Evolutionary conservation across 2,329 filamentous ascomycete species (phyloP), one percentile per base, ranked within the genome.

Genomic region (Fusarium sp.): DNA sequence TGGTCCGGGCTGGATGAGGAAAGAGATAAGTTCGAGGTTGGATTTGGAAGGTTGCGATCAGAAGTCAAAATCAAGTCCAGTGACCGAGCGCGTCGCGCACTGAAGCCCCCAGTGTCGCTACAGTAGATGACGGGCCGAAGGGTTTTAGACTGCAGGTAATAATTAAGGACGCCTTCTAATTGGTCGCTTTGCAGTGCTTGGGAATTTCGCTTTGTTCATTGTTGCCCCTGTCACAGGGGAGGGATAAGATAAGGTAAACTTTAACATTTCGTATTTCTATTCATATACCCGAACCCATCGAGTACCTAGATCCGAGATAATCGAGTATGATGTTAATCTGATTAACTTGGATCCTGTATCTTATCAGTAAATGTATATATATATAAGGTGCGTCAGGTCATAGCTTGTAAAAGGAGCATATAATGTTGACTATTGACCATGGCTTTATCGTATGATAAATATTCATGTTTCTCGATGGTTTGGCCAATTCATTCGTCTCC

Each of bases 131-230:
- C 50, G 61, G 69, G 68, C 57, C 48, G 72, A 57, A 51, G 58
- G 59, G 47, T 74, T 65, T 72, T 67, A 42, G 42, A 55, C 68
- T 72, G 60, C 68, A 74, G 42, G 72, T 75, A 62, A 69, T 41
- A 55, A 38, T 32, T 56, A 66, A 36, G 9, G 18, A 8, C 28
- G 24, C 14, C 20, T 54, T 62, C 26, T 74, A 51, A 74, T 74
- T 74, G 72, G 72, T 39, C 47, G 18, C 15, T 12, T 57, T n/a
- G 17, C 4, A n/a, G 41, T 66, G 56, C 48, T 62, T 55, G 47
- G 36, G 54, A 35, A 55, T 57, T 51, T 24, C 36, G 47, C 39
- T 28, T 39, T 28, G 6, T 38, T 51, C 56, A 35, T 35, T 47
- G 45, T 61, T 26, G 35, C 55, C 71, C 63, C 67, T 74, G 70